phyloP scores from a whole-genome alignment of 2,329 filamentous ascomycete genomes.

The Colletotrichum musicola region DNA sequence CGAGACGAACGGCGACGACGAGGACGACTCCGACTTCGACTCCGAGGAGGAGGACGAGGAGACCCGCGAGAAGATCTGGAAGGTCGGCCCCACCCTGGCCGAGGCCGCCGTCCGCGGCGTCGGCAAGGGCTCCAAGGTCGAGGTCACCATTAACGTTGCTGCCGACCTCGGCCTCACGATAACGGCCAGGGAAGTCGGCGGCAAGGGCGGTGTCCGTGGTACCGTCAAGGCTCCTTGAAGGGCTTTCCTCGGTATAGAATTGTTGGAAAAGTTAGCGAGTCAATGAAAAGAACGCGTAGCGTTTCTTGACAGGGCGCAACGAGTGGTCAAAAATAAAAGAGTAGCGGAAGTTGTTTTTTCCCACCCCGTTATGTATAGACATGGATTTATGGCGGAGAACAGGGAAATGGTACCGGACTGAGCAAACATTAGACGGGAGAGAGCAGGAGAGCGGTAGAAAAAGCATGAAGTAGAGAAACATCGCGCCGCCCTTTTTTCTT shows the following conservation, averaged over 20 bases:
- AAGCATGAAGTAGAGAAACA: constrained; percentile 27
- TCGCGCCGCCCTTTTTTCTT: constrained; percentile 1
- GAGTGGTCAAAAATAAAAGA: constrained; percentile 4
- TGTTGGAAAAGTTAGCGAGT: background rate
- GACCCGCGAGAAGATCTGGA: constrained; percentile 91
- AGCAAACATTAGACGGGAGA: constrained; percentile 19
- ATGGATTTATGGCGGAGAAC: constrained; percentile 14
- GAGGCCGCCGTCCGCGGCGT: constrained; percentile 87
- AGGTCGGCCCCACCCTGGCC: constrained; percentile 83
- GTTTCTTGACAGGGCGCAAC: constrained; percentile 17
- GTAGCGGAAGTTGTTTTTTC: background rate
- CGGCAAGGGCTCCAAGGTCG: constrained; percentile 91
- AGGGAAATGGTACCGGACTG: constrained; percentile 14
- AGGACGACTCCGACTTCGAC: constrained; percentile 75
- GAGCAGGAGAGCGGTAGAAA: constrained; percentile 30
- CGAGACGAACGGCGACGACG: constrained; percentile 72
- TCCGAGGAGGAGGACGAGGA: constrained; percentile 85
- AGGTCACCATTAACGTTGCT: constrained; percentile 90
- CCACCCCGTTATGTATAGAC: constrained; percentile 17
- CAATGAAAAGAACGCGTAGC: background rate
- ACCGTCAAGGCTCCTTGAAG: constrained; percentile 51
- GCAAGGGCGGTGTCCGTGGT: constrained; percentile 85
- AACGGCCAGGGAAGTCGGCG: constrained; percentile 86
- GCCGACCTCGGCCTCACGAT: constrained; percentile 84
- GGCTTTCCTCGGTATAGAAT: background rate